Base-by-base conservation (phyloP, 2,329 filamentous ascomycete species). In the Aspergillus fumigatiaffinis region DNA sequence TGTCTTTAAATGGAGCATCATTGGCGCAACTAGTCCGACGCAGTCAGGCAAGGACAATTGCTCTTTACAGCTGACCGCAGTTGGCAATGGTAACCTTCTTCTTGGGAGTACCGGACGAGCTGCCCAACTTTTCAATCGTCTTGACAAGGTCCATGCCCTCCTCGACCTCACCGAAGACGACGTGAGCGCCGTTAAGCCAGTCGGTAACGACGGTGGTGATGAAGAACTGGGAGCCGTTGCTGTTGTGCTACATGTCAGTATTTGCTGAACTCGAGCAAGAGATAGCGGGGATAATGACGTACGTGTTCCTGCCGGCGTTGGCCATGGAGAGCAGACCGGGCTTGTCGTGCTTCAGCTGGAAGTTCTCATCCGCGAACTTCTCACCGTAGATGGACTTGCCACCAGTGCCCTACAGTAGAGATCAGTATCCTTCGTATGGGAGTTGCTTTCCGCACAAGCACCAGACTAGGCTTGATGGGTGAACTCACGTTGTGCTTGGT, bases 341-440 rank as follows among this genome's bases (percentile, higher is more conserved):
- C 69, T 82, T 80, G 76, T 77, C 78, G 86, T 96, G 92, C 82
- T 85, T 87, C 66, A 82, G 73, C 62, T 79, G 73, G 84, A 96
- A 95, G 88, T 95, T 96, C 88, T 96, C 91, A 76, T 96, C 91
- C 71, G 86, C 80, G 75, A 96, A 96, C 84, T 93, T 94, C 79
- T 95, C 90, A 70, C 91, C 91, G 79, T 95, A 96, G 85, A 96
- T 96, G 76, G 90, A 95, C 80, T 89, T 90, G 79, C 91, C 91
- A 80, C 91, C 91, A 59, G 91, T 93, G 73, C 91, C 91, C 91
- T 95, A 32, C 3, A 57, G 7, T 52, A 26, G 48, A 21, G 12
- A 47, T 47, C 21, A 47, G 44, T 47, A 50, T 48, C 41, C 14
- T 49, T 17, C 32, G 14, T 17, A 35, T 20, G 35, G 25, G 49